These are phyloP conservation scores for Saccharum spontaneum DNA, from an alignment of 176 grass and related monocot genomes.

Conservation along the genomic window DNA sequence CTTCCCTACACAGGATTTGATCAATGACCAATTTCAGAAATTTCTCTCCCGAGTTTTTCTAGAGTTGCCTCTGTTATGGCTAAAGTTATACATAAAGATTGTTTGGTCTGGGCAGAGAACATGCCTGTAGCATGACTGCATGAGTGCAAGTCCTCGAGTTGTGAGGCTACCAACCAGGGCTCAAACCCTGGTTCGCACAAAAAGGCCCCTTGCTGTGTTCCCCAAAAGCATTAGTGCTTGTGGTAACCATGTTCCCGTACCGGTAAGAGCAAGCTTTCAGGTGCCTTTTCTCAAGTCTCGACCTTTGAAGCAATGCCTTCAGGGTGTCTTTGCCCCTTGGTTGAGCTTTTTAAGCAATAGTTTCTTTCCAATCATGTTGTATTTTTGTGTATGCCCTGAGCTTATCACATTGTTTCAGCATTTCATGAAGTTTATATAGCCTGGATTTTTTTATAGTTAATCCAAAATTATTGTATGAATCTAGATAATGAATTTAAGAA, in stretches of 20 bases:
- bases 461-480: neutral
- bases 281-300: neutral
- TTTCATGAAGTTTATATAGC: conserved; percentile 1
- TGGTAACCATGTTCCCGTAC: neutral
- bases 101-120: neutral
- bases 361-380: conserved; percentile 21
- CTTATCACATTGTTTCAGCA: conserved; percentile 14
- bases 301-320: neutral
- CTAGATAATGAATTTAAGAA: neutral
- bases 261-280: neutral
- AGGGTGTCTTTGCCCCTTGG: neutral
- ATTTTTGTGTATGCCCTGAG: neutral
- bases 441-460: conserved; percentile 1
- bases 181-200: neutral
- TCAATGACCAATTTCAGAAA: neutral
- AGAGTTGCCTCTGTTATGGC: neutral
- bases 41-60: neutral
- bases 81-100: conserved; percentile 20
- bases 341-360: neutral
- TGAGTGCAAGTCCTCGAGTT: neutral
- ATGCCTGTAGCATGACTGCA: neutral
- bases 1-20: neutral
- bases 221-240: neutral
- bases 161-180: neutral
- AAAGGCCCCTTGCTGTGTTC: neutral